A percentile compares a stretch with the other conserved stretches of the same genome.
Conservation (phyloP, 1,139 yeast species). For the Magnusiomyces magnusii region DNA sequence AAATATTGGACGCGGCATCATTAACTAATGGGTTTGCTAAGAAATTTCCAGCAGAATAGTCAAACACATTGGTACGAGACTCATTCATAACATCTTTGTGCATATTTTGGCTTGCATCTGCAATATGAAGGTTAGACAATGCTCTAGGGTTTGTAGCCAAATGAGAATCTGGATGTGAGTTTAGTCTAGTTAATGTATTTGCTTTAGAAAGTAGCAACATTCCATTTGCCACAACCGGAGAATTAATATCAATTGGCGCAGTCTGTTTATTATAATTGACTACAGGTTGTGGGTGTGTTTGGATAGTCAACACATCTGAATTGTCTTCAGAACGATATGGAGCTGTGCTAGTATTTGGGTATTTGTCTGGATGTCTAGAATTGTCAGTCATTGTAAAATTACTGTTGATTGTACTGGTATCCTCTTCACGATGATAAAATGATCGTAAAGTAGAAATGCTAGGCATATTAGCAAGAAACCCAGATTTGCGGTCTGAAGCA, state of each 20-base stretch:
- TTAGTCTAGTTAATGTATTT: neutral
- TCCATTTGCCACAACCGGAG: neutral
- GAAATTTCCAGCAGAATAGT: neutral
- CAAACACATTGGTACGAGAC: neutral
- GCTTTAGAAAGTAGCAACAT: neutral
- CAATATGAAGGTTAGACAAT: neutral
- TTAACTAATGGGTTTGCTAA: neutral
- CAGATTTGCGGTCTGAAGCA: neutral
- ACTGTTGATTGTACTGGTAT: neutral
- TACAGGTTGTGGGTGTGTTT: neutral
- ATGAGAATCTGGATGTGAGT: neutral
- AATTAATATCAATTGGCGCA: neutral
- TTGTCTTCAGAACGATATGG: neutral
- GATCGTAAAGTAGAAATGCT: slow-evolving; percentile 1
- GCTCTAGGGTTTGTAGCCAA: neutral
- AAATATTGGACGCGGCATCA: neutral
- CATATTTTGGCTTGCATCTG: neutral
- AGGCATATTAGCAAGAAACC: neutral
- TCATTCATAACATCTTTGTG: neutral
- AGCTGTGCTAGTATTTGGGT: neutral
- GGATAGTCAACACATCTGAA: neutral
- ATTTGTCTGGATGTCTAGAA: neutral
- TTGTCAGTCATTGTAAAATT: neutral
- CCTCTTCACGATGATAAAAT: neutral
- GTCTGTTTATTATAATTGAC: neutral